These are phyloP conservation scores for Schrenkiella parvula DNA, from an alignment of 345 rosid species.

Conservation along the genomic window DNA sequence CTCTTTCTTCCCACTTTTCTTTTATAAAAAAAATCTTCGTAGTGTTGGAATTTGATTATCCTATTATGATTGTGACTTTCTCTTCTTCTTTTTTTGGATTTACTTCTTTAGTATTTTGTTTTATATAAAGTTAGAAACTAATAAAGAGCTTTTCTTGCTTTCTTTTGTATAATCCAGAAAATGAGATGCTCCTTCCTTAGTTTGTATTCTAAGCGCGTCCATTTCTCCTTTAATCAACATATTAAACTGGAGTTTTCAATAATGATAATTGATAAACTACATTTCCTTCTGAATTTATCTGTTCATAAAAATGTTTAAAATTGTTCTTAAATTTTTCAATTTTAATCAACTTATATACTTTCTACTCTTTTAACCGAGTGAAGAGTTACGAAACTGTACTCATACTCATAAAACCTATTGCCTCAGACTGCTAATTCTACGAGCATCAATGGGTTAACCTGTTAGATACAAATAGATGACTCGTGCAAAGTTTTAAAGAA, in stretches of 20 bases:
- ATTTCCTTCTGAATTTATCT: neutral
- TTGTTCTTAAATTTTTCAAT: neutral
- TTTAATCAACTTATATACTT: neutral
- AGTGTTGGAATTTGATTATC: neutral
- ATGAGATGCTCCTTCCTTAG: neutral
- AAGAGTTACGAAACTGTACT: neutral
- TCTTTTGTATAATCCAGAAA: constrained; percentile 3
- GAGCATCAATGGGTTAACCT: too few relatives aligned
- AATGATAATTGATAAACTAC: neutral
- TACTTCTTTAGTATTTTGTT: neutral
- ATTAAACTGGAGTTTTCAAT: neutral
- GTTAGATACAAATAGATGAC: too few relatives aligned
- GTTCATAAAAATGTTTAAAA: neutral
- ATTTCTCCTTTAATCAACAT: neutral
- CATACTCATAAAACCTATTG: neutral
- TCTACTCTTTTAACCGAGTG: neutral
- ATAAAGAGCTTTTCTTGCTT: constrained; percentile 4
- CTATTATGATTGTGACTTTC: neutral
- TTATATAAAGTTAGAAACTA: neutral
- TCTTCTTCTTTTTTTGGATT: neutral
- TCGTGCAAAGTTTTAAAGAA: too few relatives aligned
- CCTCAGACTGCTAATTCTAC: too few relatives aligned
- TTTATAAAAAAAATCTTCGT: neutral
- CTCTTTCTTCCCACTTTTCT: neutral
- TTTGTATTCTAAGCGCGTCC: neutral